These are phyloP conservation scores for Penicillium sp. DNA, from an alignment of 2,329 filamentous ascomycete species.

Conservation along the genomic window DNA sequence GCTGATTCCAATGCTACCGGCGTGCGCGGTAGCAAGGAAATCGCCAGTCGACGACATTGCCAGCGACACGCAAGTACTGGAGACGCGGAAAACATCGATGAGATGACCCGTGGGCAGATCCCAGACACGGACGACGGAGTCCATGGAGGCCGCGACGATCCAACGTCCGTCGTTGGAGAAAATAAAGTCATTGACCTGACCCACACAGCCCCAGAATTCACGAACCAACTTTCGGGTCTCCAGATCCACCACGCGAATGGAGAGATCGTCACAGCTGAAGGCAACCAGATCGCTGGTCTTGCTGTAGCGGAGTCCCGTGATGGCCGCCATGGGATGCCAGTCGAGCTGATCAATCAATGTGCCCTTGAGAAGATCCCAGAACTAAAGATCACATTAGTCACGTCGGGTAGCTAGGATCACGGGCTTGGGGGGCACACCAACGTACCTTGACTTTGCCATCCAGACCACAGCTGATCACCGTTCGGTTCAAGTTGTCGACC, in stretches of 20 bases:
- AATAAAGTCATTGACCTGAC: conserved; percentile 69
- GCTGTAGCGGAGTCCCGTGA: conserved; percentile 75
- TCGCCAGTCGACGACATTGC: conserved; percentile 88
- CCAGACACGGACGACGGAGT: conserved; percentile 79
- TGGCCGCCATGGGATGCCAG: conserved; percentile 70
- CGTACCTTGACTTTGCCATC: conserved; percentile 79
- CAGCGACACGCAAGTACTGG: conserved; percentile 72
- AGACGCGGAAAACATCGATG: conserved; percentile 81
- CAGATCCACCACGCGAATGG: conserved; percentile 81
- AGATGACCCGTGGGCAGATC: conserved; percentile 93
- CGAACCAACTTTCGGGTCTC: conserved; percentile 85
- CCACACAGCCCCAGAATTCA: conserved; percentile 79
- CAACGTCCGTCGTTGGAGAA: conserved; percentile 93
- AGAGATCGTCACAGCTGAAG: conserved; percentile 81
- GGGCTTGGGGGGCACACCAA: background rate
- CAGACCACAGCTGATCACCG: conserved; percentile 75
- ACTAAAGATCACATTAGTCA: conserved; percentile 39
- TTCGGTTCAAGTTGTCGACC: conserved; percentile 83
- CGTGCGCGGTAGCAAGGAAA: conserved; percentile 83
- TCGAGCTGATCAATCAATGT: conserved; percentile 72
- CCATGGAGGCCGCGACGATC: conserved; percentile 81
- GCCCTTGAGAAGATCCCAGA: conserved; percentile 92
- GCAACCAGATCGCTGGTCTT: conserved; percentile 77
- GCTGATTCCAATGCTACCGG: conserved; percentile 78
- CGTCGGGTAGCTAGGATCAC: background rate